phyloP scores from a whole-genome alignment of 345 rosid species.

The Salix exigua region DNA sequence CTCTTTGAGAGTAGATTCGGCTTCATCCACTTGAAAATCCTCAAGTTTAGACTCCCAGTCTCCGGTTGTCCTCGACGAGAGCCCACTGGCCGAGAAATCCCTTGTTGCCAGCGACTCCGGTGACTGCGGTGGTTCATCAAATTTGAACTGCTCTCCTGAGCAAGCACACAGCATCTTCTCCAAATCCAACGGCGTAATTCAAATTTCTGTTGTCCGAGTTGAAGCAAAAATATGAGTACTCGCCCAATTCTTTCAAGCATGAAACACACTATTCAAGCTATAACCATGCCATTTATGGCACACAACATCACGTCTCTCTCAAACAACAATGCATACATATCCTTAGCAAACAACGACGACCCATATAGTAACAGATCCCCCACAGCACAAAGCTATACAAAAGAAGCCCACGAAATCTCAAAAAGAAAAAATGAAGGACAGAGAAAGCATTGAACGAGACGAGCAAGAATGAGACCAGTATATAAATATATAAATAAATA shows the following conservation, averaged over 20 bases:
- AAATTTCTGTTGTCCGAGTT: not conserved
- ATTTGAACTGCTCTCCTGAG: slow-evolving; percentile 89
- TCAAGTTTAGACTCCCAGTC: slow-evolving; percentile 85
- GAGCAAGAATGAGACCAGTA: slow-evolving; percentile 8
- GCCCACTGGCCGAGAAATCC: slow-evolving; percentile 86
- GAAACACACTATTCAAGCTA: not conserved
- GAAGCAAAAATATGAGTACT: not conserved
- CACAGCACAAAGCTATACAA: not conserved
- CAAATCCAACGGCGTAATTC: not conserved
- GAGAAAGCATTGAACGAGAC: slow-evolving; percentile 2
- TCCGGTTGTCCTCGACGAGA: slow-evolving; percentile 63
- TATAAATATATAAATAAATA: slow-evolving; percentile 4
- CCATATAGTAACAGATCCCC: not conserved
- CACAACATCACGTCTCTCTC: not conserved
- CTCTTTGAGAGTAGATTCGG: slow-evolving; percentile 89
- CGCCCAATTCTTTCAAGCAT: not conserved
- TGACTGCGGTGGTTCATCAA: slow-evolving; percentile 82
- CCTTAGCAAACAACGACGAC: not conserved
- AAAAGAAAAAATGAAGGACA: not conserved
- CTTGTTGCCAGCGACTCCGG: slow-evolving; percentile 91
- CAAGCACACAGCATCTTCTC: slow-evolving; percentile 87
- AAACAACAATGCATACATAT: not conserved
- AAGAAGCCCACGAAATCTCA: too few relatives aligned
- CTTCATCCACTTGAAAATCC: slow-evolving; percentile 83
- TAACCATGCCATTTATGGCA: not conserved